Evolutionary conservation across 352 stramenopile genomes (phyloP).

Genomic region (Globisporangium cederbergense): DNA sequence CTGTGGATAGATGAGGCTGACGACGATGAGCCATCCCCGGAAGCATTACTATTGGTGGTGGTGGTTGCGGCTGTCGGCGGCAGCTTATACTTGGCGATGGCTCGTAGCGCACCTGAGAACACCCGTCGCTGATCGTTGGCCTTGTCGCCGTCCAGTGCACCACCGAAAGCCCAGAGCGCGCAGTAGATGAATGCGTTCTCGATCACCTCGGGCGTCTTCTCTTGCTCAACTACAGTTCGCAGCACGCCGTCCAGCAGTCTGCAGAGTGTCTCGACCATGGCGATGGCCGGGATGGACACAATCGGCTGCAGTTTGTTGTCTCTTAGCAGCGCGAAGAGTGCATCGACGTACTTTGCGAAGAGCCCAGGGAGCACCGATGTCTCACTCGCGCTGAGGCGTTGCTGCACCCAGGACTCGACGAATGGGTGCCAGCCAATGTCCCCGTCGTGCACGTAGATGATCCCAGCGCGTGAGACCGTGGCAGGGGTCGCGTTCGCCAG

Average conservation of each 20-base stretch:
- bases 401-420: constrained; percentile 92
- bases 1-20: not conserved
- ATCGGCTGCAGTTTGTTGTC: constrained; percentile 62
- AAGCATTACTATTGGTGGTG: not conserved
- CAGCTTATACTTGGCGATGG: constrained; percentile 78
- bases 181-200: constrained; percentile 96
- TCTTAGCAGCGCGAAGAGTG: constrained; percentile 65
- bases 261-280: constrained; percentile 89
- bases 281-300: constrained; percentile 49
- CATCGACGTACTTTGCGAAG: constrained; percentile 94
- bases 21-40: not conserved
- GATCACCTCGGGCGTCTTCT: constrained; percentile 86
- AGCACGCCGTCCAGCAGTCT: constrained; percentile 93
- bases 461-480: constrained; percentile 95
- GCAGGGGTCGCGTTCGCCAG: constrained; percentile 95
- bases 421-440: constrained; percentile 93
- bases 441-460: constrained; percentile 95
- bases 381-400: constrained; percentile 78
- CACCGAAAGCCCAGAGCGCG: constrained; percentile 95
- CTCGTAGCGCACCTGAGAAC: constrained; percentile 59
- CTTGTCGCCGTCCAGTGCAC: constrained; percentile 88
- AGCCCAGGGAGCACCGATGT: constrained; percentile 79
- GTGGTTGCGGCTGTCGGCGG: not conserved
- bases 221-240: constrained; percentile 54
- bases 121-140: constrained; percentile 48